These are phyloP conservation scores for Tardiomyces depauwii DNA, from an alignment of 1,139 yeast genomes.

Conservation along the genomic window DNA sequence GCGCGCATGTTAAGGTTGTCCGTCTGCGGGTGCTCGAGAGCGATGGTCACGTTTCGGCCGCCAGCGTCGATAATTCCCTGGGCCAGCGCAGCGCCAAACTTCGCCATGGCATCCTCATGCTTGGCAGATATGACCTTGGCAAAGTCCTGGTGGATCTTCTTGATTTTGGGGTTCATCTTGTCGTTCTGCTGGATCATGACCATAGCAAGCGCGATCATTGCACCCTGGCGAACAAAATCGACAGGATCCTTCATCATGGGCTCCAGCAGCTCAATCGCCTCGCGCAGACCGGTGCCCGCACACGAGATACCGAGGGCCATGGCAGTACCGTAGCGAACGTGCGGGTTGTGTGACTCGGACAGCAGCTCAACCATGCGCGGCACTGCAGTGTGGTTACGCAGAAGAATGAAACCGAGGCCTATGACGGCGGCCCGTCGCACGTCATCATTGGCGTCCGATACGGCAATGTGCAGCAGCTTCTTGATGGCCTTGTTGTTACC, in stretches of 20 bases:
- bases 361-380: constrained; percentile 91
- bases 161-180: constrained; percentile 68
- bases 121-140: constrained; percentile 71
- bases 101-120: constrained; percentile 94
- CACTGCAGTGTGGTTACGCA: constrained; percentile 85
- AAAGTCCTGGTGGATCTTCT: constrained; percentile 60
- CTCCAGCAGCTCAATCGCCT: constrained; percentile 86
- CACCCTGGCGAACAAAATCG: constrained; percentile 97
- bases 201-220: constrained; percentile 88
- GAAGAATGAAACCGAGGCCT: constrained; percentile 83
- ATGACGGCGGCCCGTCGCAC: constrained; percentile 95
- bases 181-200: constrained; percentile 91
- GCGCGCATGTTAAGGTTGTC: constrained; percentile 86
- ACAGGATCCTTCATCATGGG: constrained; percentile 91
- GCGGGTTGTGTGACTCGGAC: constrained; percentile 93
- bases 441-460: constrained; percentile 92
- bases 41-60: constrained; percentile 94
- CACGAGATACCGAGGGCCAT: constrained; percentile 95
- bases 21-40: constrained; percentile 80
- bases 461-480: constrained; percentile 82
- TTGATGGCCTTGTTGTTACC: constrained; percentile 83
- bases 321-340: constrained; percentile 97
- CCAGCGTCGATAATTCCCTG: constrained; percentile 99
- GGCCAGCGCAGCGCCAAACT: constrained; percentile 94
- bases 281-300: constrained; percentile 84